Evolutionary conservation across 2,329 filamentous ascomycete genomes (phyloP).

Genomic region (Nakataea oryzae): DNA sequence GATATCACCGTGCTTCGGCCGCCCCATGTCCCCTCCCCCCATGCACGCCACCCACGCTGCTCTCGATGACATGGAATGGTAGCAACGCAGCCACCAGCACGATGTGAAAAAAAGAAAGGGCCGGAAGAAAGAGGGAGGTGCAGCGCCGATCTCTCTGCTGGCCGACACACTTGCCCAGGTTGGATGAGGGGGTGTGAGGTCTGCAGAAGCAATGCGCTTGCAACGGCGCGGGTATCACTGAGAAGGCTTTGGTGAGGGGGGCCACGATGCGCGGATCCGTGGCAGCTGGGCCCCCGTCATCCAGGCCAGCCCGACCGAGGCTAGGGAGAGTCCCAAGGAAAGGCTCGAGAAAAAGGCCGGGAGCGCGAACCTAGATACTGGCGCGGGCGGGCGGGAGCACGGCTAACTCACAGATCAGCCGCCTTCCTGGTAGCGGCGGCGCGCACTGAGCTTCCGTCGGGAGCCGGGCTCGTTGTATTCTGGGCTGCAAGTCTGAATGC

Average conservation of each 20-base stretch:
- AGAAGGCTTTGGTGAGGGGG: no score
- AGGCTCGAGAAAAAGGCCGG: background rate
- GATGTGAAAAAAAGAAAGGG: no score
- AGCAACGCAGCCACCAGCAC: background rate
- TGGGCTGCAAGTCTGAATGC: no score
- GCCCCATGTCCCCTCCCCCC: no score
- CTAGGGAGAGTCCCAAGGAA: background rate
- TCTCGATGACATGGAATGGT: background rate
- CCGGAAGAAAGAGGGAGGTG: background rate
- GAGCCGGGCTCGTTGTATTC: no score
- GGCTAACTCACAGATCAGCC: background rate
- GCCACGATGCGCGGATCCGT: no score
- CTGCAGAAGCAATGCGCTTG: background rate
- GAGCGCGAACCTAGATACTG: background rate
- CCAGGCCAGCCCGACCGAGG: background rate
- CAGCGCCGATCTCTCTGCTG: background rate
- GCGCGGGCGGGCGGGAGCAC: background rate
- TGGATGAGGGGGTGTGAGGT: background rate
- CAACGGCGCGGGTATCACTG: background rate
- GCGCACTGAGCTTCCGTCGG: no score
- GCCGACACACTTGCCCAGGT: background rate
- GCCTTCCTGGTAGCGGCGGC: background rate
- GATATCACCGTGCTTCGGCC: background rate
- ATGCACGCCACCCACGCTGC: background rate
- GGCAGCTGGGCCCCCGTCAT: no score